Percentiles rank a stretch among this genome's conserved stretches.
Evolutionary conservation across 768 basidiomycete genomes (phyloP).

Genomic region (Crepidotus variabilis): DNA sequence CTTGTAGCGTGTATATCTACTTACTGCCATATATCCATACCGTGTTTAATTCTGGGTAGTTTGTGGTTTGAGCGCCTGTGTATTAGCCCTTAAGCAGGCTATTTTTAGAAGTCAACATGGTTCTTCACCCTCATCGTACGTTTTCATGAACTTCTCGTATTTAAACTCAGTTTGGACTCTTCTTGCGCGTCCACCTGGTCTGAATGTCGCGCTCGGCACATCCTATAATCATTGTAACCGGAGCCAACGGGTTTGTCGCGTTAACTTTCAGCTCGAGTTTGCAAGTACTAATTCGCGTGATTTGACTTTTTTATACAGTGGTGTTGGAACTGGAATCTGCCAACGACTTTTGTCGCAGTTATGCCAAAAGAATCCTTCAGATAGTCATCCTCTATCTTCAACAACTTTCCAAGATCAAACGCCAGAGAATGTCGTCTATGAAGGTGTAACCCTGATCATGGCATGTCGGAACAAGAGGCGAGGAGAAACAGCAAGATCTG

Average conservation of each 20-base stretch:
- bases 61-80: too few species aligned
- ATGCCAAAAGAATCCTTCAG: constrained; percentile 44
- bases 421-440: constrained; percentile 20
- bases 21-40: neutral
- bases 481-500: constrained; percentile 57
- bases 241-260: constrained; percentile 56
- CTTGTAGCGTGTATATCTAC: neutral
- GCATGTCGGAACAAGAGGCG: constrained; percentile 70
- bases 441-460: constrained; percentile 71
- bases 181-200: neutral
- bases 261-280: neutral
- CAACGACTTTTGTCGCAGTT: constrained; percentile 71
- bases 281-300: too few species aligned
- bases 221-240: constrained; percentile 38
- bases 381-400: constrained; percentile 17
- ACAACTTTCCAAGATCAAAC: neutral
- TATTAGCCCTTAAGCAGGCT: neutral
- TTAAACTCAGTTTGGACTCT: neutral
- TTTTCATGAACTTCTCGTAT: neutral
- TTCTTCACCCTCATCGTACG: neutral
- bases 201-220: neutral
- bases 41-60: too few species aligned
- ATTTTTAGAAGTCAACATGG: neutral
- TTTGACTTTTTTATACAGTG: constrained; percentile 40
- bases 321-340: constrained; percentile 81